Evolutionary conservation across 768 basidiomycete genomes (phyloP).

Genomic region (Agaricus subrufescens): DNA sequence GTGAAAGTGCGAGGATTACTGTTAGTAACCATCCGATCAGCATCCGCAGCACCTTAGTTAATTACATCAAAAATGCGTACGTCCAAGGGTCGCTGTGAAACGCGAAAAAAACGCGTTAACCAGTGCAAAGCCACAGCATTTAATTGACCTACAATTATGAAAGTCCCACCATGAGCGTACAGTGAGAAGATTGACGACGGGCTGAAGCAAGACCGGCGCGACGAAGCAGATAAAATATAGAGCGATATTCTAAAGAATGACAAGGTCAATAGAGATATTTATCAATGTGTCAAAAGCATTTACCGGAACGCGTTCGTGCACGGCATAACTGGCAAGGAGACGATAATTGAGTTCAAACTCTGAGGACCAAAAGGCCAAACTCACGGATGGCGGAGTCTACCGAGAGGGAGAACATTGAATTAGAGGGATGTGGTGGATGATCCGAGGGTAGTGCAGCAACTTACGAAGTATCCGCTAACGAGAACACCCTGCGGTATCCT

Average conservation of each 20-base stretch:
- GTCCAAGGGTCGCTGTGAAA: slow-evolving; percentile 34
- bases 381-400: slow-evolving; percentile 38
- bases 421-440: slow-evolving; percentile 8
- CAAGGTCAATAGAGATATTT: not conserved
- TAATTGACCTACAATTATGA: slow-evolving; percentile 53
- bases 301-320: slow-evolving; percentile 77
- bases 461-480: slow-evolving; percentile 71
- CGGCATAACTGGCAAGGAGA: slow-evolving; percentile 45
- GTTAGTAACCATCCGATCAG: slow-evolving; percentile 6
- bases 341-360: not conserved
- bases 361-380: slow-evolving; percentile 13
- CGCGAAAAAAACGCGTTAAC: not conserved
- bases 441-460: slow-evolving; percentile 20
- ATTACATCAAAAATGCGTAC: slow-evolving; percentile 21
- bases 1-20: slow-evolving; percentile 70
- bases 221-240: slow-evolving; percentile 51
- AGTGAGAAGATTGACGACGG: slow-evolving; percentile 64
- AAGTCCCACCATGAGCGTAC: slow-evolving; percentile 87
- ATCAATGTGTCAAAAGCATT: slow-evolving; percentile 19
- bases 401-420: slow-evolving; percentile 10
- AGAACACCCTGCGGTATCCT: slow-evolving; percentile 77
- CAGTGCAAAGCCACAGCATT: not conserved
- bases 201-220: slow-evolving; percentile 66
- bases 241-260: slow-evolving; percentile 33
- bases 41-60: not conserved